Conservation (phyloP, 345 rosid genomes). For the Cochlearia excelsa region DNA sequence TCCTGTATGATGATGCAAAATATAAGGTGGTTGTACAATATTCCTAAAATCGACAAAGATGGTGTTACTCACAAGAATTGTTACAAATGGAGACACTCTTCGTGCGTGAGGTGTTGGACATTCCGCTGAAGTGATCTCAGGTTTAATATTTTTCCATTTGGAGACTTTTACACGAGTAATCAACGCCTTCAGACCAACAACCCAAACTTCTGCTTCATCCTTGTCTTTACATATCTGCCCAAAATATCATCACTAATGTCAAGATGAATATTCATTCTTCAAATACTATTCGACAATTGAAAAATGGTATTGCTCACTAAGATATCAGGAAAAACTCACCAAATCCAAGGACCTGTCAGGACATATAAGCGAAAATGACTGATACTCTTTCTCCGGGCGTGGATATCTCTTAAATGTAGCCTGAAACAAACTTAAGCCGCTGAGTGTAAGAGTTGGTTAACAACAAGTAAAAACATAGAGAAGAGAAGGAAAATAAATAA, state of each 20-base stretch:
- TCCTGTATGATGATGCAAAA: constrained; percentile 44
- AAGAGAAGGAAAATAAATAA: neutral
- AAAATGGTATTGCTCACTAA: neutral
- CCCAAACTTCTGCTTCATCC: constrained; percentile 97
- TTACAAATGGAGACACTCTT: constrained; percentile 47
- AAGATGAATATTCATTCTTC: constrained; percentile 8
- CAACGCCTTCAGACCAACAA: constrained; percentile 74
- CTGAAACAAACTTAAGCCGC: constrained; percentile 42
- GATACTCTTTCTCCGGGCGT: constrained; percentile 95
- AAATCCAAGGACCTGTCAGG: constrained; percentile 79
- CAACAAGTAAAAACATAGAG: neutral
- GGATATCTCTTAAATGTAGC: constrained; percentile 90
- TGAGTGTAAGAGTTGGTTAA: constrained; percentile 23
- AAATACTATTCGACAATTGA: neutral
- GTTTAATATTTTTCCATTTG: constrained; percentile 53
- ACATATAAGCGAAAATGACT: constrained; percentile 88
- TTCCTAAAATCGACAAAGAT: constrained; percentile 6
- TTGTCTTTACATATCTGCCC: constrained; percentile 91
- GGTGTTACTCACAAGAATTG: constrained; percentile 51
- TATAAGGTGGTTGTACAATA: constrained; percentile 20
- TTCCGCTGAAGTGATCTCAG: constrained; percentile 46
- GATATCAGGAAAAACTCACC: constrained; percentile 45
- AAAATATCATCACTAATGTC: constrained; percentile 17
- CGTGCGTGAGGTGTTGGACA: constrained; percentile 44
- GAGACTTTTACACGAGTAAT: constrained; percentile 38